These are phyloP conservation scores for Hypoxylon sp. DNA, from an alignment of 2,329 filamentous ascomycete species.

Conservation along the genomic window DNA sequence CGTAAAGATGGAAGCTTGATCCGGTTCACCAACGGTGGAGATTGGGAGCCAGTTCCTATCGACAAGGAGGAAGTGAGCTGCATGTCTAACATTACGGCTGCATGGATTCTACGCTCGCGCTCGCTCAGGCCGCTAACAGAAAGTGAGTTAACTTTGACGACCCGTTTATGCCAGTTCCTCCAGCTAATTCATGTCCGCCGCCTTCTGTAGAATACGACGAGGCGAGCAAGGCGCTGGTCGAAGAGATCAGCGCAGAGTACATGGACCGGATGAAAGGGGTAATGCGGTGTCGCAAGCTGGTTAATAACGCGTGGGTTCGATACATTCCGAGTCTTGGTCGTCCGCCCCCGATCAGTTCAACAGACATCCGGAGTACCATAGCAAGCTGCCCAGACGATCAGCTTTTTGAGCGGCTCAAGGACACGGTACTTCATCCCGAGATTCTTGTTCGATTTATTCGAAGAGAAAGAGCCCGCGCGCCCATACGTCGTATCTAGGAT, in stretches of 20 bases:
- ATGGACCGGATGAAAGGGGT: conserved; percentile 1
- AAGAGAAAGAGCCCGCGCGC: no score
- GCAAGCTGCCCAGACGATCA: not conserved
- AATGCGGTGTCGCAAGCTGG: not conserved
- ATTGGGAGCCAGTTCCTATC: not conserved
- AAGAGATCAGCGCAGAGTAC: not conserved
- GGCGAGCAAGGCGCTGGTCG: not conserved
- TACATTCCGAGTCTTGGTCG: not conserved
- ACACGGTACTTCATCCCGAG: conserved; percentile 39
- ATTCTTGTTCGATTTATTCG: not conserved
- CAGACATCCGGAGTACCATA: conserved; percentile 8
- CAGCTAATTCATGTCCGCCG: not conserved
- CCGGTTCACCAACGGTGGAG: not conserved
- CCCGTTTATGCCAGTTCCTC: not conserved
- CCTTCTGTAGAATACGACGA: no score
- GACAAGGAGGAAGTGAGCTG: not conserved
- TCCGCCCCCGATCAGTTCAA: not conserved
- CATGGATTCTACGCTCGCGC: not conserved
- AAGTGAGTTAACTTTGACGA: not conserved
- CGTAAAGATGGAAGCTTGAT: not conserved
- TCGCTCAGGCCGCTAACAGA: conserved; percentile 1
- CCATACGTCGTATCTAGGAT: no score
- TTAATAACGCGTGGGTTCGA: not conserved
- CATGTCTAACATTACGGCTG: not conserved
- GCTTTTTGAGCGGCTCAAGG: conserved; percentile 2